These are phyloP conservation scores for Cruciata laevipes DNA, from an alignment of 257 asterid genomes.

Conservation along the genomic window DNA sequence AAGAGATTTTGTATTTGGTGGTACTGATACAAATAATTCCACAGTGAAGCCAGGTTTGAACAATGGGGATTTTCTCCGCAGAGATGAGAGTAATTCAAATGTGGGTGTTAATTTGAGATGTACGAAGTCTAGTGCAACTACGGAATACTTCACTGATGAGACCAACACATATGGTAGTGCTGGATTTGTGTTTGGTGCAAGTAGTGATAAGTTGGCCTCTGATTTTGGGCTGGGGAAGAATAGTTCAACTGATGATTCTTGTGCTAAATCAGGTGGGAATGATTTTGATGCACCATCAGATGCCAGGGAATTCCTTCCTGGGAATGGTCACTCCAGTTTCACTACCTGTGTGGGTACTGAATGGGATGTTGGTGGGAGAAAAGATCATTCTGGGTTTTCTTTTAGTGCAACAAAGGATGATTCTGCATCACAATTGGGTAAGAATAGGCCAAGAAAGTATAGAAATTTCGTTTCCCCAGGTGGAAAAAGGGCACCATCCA, in stretches of 20 bases:
- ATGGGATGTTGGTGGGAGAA: constrained; percentile 15
- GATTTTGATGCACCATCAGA: not conserved
- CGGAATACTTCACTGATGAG: constrained; percentile 10
- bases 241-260: not conserved
- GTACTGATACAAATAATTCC: constrained; percentile 16
- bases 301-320: constrained; percentile 25
- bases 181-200: constrained; percentile 30
- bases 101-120: not conserved
- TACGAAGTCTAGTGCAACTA: constrained; percentile 8
- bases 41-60: constrained; percentile 12
- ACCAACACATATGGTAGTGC: constrained; percentile 1
- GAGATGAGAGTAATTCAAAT: not conserved
- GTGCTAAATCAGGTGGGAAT: constrained; percentile 8
- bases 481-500: constrained; percentile 24
- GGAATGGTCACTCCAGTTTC: constrained; percentile 22
- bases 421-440: constrained; percentile 11
- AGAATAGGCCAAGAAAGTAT: constrained; percentile 15
- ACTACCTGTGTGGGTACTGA: constrained; percentile 16
- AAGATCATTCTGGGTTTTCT: constrained; percentile 22
- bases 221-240: constrained; percentile 4
- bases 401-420: constrained; percentile 26
- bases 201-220: constrained; percentile 13
- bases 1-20: constrained; percentile 4
- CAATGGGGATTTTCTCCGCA: constrained; percentile 6
- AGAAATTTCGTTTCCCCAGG: constrained; percentile 16